A percentile compares a stretch with the other conserved stretches of the same genome.
Evolutionary conservation across 169 alveolate species (phyloP).

Genomic region (Plasmodium gonderi): DNA sequence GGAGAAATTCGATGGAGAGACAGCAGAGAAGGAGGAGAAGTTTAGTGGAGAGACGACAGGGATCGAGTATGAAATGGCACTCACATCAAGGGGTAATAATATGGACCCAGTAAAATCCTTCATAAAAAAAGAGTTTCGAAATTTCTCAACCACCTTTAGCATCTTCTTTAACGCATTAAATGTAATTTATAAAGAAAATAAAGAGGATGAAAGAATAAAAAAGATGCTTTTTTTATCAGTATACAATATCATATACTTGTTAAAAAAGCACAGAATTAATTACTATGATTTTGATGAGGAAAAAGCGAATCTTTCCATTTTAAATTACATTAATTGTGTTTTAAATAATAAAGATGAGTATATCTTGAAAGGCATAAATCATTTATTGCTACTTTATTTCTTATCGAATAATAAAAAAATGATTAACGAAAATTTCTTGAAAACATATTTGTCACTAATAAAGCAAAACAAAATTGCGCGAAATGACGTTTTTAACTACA

Average conservation of each 20-base stretch:
- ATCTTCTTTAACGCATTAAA: slow-evolving; percentile 2
- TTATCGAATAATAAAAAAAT: slow-evolving; percentile 29
- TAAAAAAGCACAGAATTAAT: slow-evolving; percentile 33
- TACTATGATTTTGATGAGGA: slow-evolving; percentile 21
- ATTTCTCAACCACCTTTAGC: neutral
- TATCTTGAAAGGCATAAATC: slow-evolving; percentile 44
- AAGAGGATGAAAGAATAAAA: slow-evolving; percentile 25
- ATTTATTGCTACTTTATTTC: slow-evolving; percentile 22
- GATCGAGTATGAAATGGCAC: neutral
- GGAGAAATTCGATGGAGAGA: neutral
- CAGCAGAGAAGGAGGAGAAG: neutral
- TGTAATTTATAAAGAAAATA: slow-evolving; percentile 26
- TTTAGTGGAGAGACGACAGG: neutral
- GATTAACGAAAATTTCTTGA: slow-evolving; percentile 36
- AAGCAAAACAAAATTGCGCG: slow-evolving; percentile 34
- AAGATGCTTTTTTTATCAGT: slow-evolving; percentile 26
- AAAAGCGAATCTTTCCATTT: neutral
- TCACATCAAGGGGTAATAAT: neutral
- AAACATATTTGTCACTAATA: slow-evolving; percentile 43
- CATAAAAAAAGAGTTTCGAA: neutral
- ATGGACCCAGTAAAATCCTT: neutral
- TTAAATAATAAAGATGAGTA: slow-evolving; percentile 51
- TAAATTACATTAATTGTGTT: slow-evolving; percentile 26
- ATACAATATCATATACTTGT: slow-evolving; percentile 49
- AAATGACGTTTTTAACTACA: slow-evolving; percentile 36